A percentile compares a stretch with the other conserved stretches of the same genome.
These are phyloP conservation scores for Parachaetomium inaequale DNA, from an alignment of 495 filamentous ascomycete genomes.

Conservation along the genomic window DNA sequence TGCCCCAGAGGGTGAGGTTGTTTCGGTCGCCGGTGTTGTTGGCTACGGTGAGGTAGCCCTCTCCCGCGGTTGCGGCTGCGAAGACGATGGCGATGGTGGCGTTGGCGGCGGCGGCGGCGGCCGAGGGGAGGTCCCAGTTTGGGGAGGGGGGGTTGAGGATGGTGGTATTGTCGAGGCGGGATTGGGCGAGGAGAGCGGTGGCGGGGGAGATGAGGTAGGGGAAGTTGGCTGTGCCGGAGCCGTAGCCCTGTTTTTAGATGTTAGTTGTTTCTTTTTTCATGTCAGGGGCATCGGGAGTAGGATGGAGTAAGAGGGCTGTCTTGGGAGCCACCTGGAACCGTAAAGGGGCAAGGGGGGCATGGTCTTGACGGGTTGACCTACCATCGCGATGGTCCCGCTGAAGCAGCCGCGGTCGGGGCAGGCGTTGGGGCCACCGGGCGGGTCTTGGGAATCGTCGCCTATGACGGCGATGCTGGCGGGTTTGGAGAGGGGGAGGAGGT, in stretches of 20 bases:
- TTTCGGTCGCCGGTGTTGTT: not conserved
- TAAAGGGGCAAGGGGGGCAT: too few relatives aligned
- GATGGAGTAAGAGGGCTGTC: too few relatives aligned
- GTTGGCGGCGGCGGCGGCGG: not conserved
- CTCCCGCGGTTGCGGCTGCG: not conserved
- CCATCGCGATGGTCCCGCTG: not conserved
- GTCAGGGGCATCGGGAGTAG: too few relatives aligned
- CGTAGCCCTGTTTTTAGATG: too few relatives aligned
- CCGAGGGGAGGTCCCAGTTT: not conserved
- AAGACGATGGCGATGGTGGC: not conserved
- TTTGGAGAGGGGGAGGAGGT: not conserved
- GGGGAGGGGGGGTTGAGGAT: not conserved
- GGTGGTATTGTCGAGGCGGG: not conserved
- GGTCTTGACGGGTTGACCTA: too few relatives aligned
- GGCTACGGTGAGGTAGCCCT: not conserved
- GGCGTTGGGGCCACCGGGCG: not conserved
- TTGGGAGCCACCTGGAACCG: too few relatives aligned
- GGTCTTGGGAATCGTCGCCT: not conserved
- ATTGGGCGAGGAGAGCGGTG: not conserved
- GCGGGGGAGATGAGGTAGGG: slow-evolving; percentile 1
- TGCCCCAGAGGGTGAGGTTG: not conserved
- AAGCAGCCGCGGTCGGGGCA: slow-evolving; percentile 9
- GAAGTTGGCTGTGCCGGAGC: slow-evolving; percentile 1
- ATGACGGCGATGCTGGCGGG: not conserved
- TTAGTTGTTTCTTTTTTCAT: too few relatives aligned